These are phyloP conservation scores for Aphanomyces astaci DNA, from an alignment of 352 stramenopile species.

Conservation along the genomic window DNA sequence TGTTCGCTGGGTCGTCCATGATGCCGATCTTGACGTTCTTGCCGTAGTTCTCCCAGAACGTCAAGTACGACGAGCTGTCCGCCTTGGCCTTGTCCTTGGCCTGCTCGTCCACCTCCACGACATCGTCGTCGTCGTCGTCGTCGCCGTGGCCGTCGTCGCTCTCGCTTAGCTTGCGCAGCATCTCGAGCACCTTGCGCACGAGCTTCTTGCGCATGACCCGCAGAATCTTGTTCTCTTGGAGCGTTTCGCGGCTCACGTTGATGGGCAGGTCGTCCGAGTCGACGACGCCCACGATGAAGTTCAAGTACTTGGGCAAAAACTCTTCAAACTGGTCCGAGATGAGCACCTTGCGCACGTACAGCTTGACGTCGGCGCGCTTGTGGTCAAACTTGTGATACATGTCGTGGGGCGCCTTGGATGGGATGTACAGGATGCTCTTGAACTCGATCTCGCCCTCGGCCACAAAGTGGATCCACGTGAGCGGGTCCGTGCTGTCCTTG, in stretches of 20 bases:
- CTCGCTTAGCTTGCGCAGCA: slow-evolving; percentile 93
- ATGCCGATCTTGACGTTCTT: slow-evolving; percentile 98
- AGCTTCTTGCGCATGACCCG: slow-evolving; percentile 99
- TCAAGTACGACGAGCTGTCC: slow-evolving; percentile 89
- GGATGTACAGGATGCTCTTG: slow-evolving; percentile 98
- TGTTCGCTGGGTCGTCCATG: slow-evolving; percentile 96
- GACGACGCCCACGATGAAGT: slow-evolving; percentile 98
- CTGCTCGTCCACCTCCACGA: slow-evolving; percentile 25
- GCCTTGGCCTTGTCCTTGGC: slow-evolving; percentile 40
- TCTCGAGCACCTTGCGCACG: slow-evolving; percentile 98
- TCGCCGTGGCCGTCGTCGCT: slow-evolving; percentile 29
- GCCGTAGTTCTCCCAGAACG: slow-evolving; percentile 98
- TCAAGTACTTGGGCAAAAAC: slow-evolving; percentile 97
- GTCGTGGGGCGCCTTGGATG: slow-evolving; percentile 75
- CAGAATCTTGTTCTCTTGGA: slow-evolving; percentile 99
- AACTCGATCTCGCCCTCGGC: slow-evolving; percentile 99
- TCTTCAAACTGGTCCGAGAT: slow-evolving; percentile 98
- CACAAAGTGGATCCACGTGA: slow-evolving; percentile 99
- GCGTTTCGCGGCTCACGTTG: slow-evolving; percentile 98
- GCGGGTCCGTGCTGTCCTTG: slow-evolving; percentile 85
- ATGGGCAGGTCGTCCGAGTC: slow-evolving; percentile 99
- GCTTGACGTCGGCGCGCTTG: slow-evolving; percentile 89
- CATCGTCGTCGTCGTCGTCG: slow-evolving; percentile 30
- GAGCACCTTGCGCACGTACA: slow-evolving; percentile 99
- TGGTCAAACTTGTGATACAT: slow-evolving; percentile 88